Evolutionary conservation across 73 alveolate genomes (phyloP), one percentile per base, ranked within the genome.

Genomic region (Tetrahymena borealis): DNA sequence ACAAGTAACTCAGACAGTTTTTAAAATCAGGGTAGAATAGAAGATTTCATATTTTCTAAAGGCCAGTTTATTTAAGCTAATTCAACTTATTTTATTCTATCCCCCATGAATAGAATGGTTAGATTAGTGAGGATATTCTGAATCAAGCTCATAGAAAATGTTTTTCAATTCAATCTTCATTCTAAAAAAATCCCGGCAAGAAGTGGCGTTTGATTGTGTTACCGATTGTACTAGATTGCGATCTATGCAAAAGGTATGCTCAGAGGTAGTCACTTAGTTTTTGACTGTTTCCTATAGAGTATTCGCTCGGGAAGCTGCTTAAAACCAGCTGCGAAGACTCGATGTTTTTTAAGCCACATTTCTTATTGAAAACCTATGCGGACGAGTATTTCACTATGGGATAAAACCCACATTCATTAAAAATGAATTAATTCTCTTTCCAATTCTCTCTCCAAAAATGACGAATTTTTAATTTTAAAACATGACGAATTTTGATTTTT

Each of bases 261-360:
- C 85, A n/a, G 85, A 60, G 85, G 85, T 28, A 60, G 85, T 60
- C 85, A 60, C 85, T 60, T 60, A 60, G 85, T 60, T 60, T 60
- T 60, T 60, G 0, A 60, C n/a, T 35, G 37, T 0, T 24, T 60
- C 85, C 85, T 15, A 60, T 24, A 60, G 85, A 60, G 85, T 3
- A 35, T 9, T 60, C 35, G 28, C 85, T 24, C 28, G 85, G 85
- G 85, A 60, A 60, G 85, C 85, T 60, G 28, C 28, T 1, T 0
- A 41, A 41, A 60, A 60, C n/a, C 28, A 60, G 85, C 85, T 60
- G 85, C 28, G 35, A 60, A 18, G n/a, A 10, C 85, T 60, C 85
- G 85, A 32, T 60, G 85, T 60, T 60, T 60, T 60, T 60, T 60
- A 60, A 60, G 85, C 85, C 85, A 60, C 1, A 24, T 60, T 60